Percentiles rank a stretch among this genome's conserved stretches.
These are phyloP conservation scores for Penicillium sp. DNA, from an alignment of 2,329 filamentous ascomycete species.

Conservation along the genomic window DNA sequence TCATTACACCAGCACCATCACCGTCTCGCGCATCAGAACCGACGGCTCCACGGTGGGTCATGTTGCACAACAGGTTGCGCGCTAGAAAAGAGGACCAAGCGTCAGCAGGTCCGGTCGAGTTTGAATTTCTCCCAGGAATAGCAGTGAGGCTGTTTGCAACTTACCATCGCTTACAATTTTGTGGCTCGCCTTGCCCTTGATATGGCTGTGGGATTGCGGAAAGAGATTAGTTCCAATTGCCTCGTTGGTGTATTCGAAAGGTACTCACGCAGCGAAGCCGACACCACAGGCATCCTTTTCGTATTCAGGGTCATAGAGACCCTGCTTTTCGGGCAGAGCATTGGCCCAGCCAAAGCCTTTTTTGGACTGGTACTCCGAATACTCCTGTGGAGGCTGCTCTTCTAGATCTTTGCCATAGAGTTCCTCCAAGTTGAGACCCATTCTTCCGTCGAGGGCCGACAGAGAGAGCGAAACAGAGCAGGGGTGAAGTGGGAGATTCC, in stretches of 20 bases:
- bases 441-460: slow-evolving; percentile 52
- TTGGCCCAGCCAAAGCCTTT: slow-evolving; percentile 89
- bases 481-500: slow-evolving; percentile 8
- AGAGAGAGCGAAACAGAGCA: slow-evolving; percentile 38
- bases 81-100: slow-evolving; percentile 55
- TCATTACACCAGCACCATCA: slow-evolving; percentile 99
- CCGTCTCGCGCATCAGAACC: slow-evolving; percentile 97
- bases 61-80: slow-evolving; percentile 95
- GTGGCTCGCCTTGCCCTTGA: slow-evolving; percentile 96
- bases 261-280: slow-evolving; percentile 89
- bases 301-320: slow-evolving; percentile 92
- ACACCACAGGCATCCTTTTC: slow-evolving; percentile 99
- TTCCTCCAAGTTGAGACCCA: slow-evolving; percentile 56
- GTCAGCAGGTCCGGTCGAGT: slow-evolving; percentile 5
- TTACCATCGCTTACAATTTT: slow-evolving; percentile 98
- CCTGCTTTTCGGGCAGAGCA: slow-evolving; percentile 95
- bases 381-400: slow-evolving; percentile 49
- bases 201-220: slow-evolving; percentile 68
- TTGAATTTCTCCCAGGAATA: not conserved
- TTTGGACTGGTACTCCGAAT: slow-evolving; percentile 59
- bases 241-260: not conserved
- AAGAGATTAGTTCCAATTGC: slow-evolving; percentile 12
- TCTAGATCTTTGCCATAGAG: slow-evolving; percentile 52
- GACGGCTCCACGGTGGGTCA: slow-evolving; percentile 98
- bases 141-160: slow-evolving; percentile 35